phyloP scores from a whole-genome alignment of 169 alveolate genomes.

The Toxoplasma gondii region DNA sequence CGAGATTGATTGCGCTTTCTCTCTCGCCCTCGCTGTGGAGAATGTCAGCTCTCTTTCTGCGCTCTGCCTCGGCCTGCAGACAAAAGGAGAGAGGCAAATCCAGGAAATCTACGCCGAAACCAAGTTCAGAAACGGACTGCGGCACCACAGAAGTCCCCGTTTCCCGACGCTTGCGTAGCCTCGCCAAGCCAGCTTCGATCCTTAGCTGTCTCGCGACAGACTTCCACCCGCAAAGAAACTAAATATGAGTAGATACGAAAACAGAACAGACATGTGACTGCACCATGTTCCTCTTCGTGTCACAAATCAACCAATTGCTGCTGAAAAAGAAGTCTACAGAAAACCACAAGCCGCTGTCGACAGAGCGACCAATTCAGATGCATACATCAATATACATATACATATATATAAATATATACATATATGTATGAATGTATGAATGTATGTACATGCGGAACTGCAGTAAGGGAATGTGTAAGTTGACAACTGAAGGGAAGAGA shows the following conservation, averaged over 20 bases:
- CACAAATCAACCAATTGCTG: too few relatives aligned
- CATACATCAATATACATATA: background rate
- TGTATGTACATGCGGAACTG: background rate
- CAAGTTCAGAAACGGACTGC: background rate
- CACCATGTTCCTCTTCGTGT: too few relatives aligned
- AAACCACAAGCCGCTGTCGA: too few relatives aligned
- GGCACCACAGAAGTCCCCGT: too few relatives aligned
- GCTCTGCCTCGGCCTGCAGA: constrained; percentile 93
- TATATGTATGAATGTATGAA: background rate
- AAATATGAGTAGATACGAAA: too few relatives aligned
- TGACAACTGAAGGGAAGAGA: too few relatives aligned
- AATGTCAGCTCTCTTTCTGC: constrained; percentile 93
- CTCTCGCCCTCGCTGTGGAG: constrained; percentile 91
- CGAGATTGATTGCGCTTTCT: constrained; percentile 90
- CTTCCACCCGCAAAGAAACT: too few relatives aligned
- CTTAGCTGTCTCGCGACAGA: too few relatives aligned
- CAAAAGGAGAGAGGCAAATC: background rate
- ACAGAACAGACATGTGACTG: too few relatives aligned
- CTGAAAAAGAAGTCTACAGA: too few relatives aligned
- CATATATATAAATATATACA: background rate
- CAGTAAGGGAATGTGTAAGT: too few relatives aligned
- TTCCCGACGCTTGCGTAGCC: background rate
- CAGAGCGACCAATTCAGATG: background rate
- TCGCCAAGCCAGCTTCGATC: too few relatives aligned
- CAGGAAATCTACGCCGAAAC: background rate